A percentile compares a stretch with the other conserved stretches of the same genome.
Evolutionary conservation across 2,329 filamentous ascomycete species (phyloP).

Genomic region (Beauveria pseudobassiana): DNA sequence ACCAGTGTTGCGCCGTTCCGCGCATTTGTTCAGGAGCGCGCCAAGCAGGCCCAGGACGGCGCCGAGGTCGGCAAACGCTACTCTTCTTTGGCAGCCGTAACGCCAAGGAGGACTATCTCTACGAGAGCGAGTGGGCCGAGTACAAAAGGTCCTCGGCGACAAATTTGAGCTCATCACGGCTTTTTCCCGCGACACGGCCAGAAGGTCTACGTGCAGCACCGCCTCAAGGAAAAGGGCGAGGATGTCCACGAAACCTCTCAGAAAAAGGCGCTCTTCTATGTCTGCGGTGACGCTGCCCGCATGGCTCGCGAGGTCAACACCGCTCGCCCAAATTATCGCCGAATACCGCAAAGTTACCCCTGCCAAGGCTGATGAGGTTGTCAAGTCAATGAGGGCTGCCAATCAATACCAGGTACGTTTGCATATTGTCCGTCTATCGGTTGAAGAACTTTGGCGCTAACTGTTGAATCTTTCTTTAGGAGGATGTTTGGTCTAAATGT

Average conservation of each 20-base stretch:
- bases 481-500: constrained; percentile 61
- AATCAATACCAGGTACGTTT: constrained; percentile 86
- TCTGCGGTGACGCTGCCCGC: constrained; percentile 94
- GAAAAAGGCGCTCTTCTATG: constrained; percentile 90
- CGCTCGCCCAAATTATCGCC: constrained; percentile 76
- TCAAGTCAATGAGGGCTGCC: constrained; percentile 90
- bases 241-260: constrained; percentile 87
- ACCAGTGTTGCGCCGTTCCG: constrained; percentile 96
- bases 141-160: constrained; percentile 79
- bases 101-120: constrained; percentile 82
- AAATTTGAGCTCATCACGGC: constrained; percentile 86
- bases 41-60: constrained; percentile 71
- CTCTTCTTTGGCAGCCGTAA: constrained; percentile 96
- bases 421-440: neutral
- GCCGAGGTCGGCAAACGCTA: constrained; percentile 76
- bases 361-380: constrained; percentile 87
- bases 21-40: constrained; percentile 89
- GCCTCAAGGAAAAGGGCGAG: constrained; percentile 72
- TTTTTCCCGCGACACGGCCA: constrained; percentile 79
- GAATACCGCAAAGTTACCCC: constrained; percentile 75
- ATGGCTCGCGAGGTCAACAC: constrained; percentile 93
- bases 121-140: constrained; percentile 85
- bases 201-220: constrained; percentile 97
- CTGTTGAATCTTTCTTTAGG: constrained; percentile 33
- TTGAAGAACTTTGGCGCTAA: neutral